phyloP scores from a whole-genome alignment of 495 filamentous ascomycete species.

The Penicillium cataractarum region DNA sequence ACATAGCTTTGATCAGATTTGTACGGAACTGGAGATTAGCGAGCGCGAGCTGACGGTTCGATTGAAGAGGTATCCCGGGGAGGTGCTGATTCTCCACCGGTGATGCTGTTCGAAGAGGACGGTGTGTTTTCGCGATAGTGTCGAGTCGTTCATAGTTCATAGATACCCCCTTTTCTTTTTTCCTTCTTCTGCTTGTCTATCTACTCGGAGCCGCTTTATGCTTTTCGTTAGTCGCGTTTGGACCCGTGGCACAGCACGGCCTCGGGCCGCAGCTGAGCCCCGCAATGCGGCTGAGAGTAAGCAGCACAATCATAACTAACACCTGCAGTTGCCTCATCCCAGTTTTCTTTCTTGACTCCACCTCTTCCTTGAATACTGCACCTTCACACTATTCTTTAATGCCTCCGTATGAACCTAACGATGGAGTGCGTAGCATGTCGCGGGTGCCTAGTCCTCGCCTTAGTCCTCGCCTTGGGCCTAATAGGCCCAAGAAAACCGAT shows the following conservation, averaged over 20 bases:
- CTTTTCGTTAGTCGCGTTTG: neutral
- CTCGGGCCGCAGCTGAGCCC: neutral
- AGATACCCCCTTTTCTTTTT: neutral
- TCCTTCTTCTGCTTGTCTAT: too few species aligned
- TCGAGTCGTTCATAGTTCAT: neutral
- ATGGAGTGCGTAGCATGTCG: too few species aligned
- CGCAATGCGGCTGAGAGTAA: neutral
- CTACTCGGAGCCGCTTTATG: neutral
- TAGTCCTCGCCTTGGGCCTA: too few species aligned
- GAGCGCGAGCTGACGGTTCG: constrained; percentile 56
- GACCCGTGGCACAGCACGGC: neutral
- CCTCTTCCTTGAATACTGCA: neutral
- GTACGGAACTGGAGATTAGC: constrained; percentile 69
- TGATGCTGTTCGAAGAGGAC: constrained; percentile 33
- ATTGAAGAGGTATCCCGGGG: constrained; percentile 53
- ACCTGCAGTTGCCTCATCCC: neutral
- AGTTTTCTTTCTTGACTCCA: neutral
- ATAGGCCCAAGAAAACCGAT: too few species aligned
- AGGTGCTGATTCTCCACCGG: constrained; percentile 59
- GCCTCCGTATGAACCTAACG: constrained; percentile 22
- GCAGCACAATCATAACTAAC: neutral
- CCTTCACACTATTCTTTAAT: neutral
- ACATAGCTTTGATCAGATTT: constrained; percentile 89
- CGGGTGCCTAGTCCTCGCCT: too few species aligned
- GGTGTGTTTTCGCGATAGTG: neutral